A percentile compares a stretch with the other conserved stretches of the same genome.
Evolutionary conservation across 129 eudicot genomes (phyloP).

Genomic region (Heracleum sosnowskyi): DNA sequence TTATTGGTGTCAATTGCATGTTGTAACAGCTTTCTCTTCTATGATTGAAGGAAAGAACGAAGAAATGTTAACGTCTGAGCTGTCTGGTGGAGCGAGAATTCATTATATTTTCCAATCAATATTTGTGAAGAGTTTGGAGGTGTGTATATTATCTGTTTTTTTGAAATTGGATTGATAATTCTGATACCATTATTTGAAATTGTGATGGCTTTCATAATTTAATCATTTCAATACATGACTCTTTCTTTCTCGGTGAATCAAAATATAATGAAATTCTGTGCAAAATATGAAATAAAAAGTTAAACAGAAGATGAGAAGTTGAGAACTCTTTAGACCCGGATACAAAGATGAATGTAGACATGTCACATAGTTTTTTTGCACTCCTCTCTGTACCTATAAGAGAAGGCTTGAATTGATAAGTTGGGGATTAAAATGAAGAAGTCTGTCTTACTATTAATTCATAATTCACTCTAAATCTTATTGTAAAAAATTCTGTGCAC

Average conservation of each 20-base stretch:
- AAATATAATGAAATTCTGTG: neutral
- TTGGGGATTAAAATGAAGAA: neutral
- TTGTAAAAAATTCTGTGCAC: neutral
- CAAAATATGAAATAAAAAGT: no score
- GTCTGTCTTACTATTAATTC: neutral
- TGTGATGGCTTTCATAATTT: neutral
- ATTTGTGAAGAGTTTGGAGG: conserved; percentile 97
- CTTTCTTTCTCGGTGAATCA: neutral
- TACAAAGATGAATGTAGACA: neutral
- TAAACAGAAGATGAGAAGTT: neutral
- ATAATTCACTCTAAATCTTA: neutral
- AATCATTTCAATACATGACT: neutral
- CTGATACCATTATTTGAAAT: neutral
- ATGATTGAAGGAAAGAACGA: conserved; percentile 96
- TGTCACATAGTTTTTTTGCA: neutral
- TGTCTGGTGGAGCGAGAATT: conserved; percentile 95
- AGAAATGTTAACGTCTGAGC: conserved; percentile 91
- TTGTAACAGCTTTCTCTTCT: conserved; percentile 66
- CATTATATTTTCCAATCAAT: conserved; percentile 90
- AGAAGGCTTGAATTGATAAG: neutral
- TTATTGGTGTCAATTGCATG: conserved; percentile 13
- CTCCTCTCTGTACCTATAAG: neutral
- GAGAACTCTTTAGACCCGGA: neutral
- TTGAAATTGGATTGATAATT: neutral
- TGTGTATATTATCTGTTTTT: conserved; percentile 19